Percentiles rank a stretch among this genome's conserved stretches.
Evolutionary conservation across 768 basidiomycete species (phyloP).

Genomic region (Lentinula sp.): DNA sequence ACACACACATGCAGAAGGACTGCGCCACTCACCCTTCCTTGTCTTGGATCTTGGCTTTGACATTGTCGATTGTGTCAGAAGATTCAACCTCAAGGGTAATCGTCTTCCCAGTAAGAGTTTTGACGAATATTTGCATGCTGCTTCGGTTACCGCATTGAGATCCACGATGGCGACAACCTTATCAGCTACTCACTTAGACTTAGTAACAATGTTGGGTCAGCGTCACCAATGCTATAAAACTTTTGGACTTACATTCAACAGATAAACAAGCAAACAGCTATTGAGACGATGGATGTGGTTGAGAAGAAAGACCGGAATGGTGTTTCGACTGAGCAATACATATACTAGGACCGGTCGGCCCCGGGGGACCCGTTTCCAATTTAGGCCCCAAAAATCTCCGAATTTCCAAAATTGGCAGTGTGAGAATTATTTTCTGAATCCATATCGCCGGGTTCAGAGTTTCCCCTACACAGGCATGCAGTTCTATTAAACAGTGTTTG

Average conservation of each 20-base stretch:
- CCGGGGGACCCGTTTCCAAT: too few relatives aligned
- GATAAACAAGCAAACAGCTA: too few relatives aligned
- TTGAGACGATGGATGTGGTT: background rate
- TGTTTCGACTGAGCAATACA: too few relatives aligned
- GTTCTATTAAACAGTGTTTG: too few relatives aligned
- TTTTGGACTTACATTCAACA: background rate
- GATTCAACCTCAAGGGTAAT: slow-evolving; percentile 16
- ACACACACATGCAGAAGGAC: background rate
- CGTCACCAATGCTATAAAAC: background rate
- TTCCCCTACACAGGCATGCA: too few relatives aligned
- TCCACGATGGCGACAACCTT: slow-evolving; percentile 14
- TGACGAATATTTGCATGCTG: slow-evolving; percentile 61
- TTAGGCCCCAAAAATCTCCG: too few relatives aligned
- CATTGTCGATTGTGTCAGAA: background rate
- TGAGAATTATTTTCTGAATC: too few relatives aligned
- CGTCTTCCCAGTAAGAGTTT: slow-evolving; percentile 54
- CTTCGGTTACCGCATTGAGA: slow-evolving; percentile 27
- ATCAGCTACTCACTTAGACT: background rate
- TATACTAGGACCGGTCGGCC: too few relatives aligned
- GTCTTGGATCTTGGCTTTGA: slow-evolving; percentile 16
- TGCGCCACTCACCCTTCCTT: slow-evolving; percentile 8
- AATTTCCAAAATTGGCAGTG: too few relatives aligned
- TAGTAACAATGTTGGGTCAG: background rate
- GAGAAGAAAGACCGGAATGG: background rate
- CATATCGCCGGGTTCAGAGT: too few relatives aligned